Evolutionary conservation across 768 basidiomycete genomes (phyloP).

Genomic region (Suillus tomentosus): DNA sequence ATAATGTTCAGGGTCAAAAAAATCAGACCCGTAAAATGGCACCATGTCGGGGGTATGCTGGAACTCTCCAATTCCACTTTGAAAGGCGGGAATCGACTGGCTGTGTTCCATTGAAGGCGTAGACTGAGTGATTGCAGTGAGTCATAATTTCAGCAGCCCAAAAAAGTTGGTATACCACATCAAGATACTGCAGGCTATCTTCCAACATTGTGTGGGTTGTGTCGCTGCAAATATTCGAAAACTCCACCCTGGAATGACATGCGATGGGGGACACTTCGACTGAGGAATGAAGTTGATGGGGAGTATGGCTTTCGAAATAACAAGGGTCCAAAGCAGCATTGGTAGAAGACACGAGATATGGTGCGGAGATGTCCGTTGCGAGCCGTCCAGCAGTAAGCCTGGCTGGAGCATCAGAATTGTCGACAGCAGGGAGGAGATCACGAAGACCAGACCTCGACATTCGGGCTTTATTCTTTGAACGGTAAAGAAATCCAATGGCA

Average conservation of each 20-base stretch:
- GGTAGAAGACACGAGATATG: conserved; percentile 9
- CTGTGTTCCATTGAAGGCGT: neutral
- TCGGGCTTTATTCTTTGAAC: neutral
- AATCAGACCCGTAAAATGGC: conserved; percentile 28
- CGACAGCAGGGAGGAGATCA: conserved; percentile 3
- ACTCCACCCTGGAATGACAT: neutral
- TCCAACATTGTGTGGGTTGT: neutral
- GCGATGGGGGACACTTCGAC: neutral
- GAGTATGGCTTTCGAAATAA: neutral
- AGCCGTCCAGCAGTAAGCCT: neutral
- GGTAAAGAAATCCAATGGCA: conserved; percentile 2
- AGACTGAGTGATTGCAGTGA: neutral
- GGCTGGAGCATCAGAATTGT: neutral
- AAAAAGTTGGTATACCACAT: neutral
- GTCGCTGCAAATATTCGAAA: neutral
- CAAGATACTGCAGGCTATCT: neutral
- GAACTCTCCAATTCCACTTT: neutral
- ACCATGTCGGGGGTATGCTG: conserved; percentile 14
- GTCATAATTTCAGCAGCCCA: neutral
- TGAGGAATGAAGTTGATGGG: neutral
- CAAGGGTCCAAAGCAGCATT: conserved; percentile 13
- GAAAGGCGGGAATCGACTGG: neutral
- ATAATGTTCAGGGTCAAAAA: conserved; percentile 28
- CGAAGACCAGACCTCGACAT: neutral
- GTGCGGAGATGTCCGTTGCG: neutral